Percentiles rank a stretch among this genome's conserved stretches.
These are phyloP conservation scores for Penicillium flavigenum DNA, from an alignment of 495 filamentous ascomycete genomes.

Conservation along the genomic window DNA sequence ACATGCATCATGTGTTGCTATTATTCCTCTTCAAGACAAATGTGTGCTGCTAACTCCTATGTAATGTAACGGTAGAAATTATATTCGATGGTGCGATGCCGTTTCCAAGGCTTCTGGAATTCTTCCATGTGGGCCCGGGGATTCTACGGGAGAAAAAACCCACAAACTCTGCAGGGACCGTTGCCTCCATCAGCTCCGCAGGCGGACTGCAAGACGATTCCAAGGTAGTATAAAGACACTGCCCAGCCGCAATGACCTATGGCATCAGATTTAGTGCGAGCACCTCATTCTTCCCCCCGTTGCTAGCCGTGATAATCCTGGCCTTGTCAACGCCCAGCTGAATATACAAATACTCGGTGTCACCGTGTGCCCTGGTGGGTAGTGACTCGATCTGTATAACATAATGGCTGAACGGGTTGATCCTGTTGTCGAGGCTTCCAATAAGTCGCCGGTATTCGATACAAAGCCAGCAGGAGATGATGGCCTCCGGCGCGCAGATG, in stretches of 20 bases:
- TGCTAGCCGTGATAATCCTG: slow-evolving; percentile 15
- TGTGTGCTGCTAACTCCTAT: not conserved
- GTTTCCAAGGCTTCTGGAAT: slow-evolving; percentile 6
- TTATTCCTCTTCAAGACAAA: not conserved
- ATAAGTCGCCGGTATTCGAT: slow-evolving; percentile 23
- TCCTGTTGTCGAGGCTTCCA: slow-evolving; percentile 9
- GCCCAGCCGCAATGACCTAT: slow-evolving; percentile 23
- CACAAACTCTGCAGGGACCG: not conserved
- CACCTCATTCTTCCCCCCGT: slow-evolving; percentile 34
- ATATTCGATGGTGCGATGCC: not conserved
- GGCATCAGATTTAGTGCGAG: slow-evolving; percentile 41
- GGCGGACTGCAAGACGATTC: not conserved
- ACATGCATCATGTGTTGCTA: not conserved
- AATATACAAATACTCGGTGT: slow-evolving; percentile 8
- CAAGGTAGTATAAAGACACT: slow-evolving; percentile 16
- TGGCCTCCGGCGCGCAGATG: slow-evolving; percentile 32
- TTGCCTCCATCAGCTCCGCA: not conserved
- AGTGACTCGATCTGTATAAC: slow-evolving; percentile 1
- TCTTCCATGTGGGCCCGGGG: not conserved
- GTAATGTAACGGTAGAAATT: not conserved
- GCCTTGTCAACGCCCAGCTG: not conserved
- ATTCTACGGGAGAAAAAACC: not conserved
- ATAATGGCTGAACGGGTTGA: slow-evolving; percentile 13
- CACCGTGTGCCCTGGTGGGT: not conserved
- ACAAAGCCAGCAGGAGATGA: slow-evolving; percentile 28